These are phyloP conservation scores for Fraxinus dipetala DNA, from an alignment of 305 asterid genomes.

Conservation along the genomic window DNA sequence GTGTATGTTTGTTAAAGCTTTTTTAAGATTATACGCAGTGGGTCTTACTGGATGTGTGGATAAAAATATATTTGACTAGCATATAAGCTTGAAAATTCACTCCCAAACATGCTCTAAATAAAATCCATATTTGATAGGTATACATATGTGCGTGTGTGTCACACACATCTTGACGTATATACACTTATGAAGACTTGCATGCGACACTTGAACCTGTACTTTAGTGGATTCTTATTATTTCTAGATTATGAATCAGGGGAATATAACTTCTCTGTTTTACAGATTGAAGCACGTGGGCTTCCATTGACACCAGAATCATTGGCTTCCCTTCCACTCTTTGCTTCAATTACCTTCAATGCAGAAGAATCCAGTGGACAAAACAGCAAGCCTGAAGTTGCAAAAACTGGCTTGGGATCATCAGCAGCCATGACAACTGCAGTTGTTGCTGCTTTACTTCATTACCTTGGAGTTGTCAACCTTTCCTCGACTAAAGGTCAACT, in stretches of 20 bases:
- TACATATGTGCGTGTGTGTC: background rate
- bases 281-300: slow-evolving; percentile 89
- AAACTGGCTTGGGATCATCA: slow-evolving; percentile 96
- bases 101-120: background rate
- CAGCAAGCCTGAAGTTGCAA: slow-evolving; percentile 91
- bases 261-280: slow-evolving; percentile 25
- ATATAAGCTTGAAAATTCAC: background rate
- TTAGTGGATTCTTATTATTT: background rate
- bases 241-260: background rate
- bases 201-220: background rate
- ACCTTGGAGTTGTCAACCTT: slow-evolving; percentile 77
- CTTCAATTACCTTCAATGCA: slow-evolving; percentile 73
- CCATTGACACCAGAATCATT: slow-evolving; percentile 79
- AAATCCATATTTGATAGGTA: background rate
- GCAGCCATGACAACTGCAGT: slow-evolving; percentile 99
- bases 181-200: background rate
- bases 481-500: slow-evolving; percentile 40
- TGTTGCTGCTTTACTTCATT: slow-evolving; percentile 79
- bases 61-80: background rate
- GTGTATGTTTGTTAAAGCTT: background rate
- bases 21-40: background rate
- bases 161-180: background rate
- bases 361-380: slow-evolving; percentile 65
- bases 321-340: slow-evolving; percentile 83
- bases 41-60: background rate